Base-by-base conservation (phyloP, 768 basidiomycete genomes). In the Cantharellus cinnabarinus region DNA sequence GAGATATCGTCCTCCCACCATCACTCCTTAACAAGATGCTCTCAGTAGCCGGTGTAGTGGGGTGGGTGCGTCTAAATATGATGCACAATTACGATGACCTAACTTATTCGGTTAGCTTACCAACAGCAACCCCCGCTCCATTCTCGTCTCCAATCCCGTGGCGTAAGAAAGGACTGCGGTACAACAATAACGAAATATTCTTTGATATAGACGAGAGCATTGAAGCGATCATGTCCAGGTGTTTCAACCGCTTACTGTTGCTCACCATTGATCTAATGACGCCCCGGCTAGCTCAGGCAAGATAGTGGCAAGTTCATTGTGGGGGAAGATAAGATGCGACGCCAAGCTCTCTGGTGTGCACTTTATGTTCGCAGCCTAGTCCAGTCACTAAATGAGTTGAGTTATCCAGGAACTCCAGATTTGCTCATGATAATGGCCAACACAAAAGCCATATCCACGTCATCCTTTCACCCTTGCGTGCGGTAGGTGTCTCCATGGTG, bases 91-190 rank as follows among this genome's bases (percentile, higher is more conserved):
- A 41, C 34, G 34, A n/a, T 39, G 48, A 41, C 44, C 34, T 34
- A 40, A 10, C 39, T 20, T 39, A 56, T 48, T 37, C 38, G 15
- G 14, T 15, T 42, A 62, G 62, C 4, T 44, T 63, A 29, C 58
- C 58, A 5, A 66, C 64, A 3, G 68, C 72, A 0, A 69, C 70
- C 34, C 64, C 73, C 5, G 71, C 69, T 40, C 78, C 78, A 0
- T 93, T 95, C 67, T 79, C 89, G 1, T 89, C 88, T 1, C 85
- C 88, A 1, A 93, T 94, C 67, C 89, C 93, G 2, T 98, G 93
- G 93, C 77, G 94, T 59, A 85, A 85, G 68, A 77, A 83, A 1
- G 86, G 85, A 4, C 71, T 93, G 42, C 77, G 81, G 61, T 85
- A 97, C 67, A 79, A 82, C 39, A 83, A 78, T 69, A 94, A 95